Evolutionary conservation across 208 protist genomes (phyloP), one percentile per base, ranked within the genome.

Genomic region (Plasmodiophora brassicae): DNA sequence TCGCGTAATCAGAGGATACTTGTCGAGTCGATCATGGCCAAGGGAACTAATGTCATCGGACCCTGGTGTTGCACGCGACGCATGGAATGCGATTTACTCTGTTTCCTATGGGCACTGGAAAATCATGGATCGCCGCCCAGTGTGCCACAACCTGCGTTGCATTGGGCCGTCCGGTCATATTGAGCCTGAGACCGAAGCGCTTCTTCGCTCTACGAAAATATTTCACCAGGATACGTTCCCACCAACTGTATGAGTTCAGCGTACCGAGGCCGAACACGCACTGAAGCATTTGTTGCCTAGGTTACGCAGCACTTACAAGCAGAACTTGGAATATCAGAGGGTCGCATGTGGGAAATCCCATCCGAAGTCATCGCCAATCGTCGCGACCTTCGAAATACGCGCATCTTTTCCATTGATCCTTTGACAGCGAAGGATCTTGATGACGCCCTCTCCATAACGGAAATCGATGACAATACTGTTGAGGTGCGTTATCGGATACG

Each of bases 401-500:
- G 84, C 8, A 84, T 87, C 20, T 87, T 43, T 87, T 41, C 84
- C 71, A 88, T 88, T 38, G 86, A 88, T 50, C 86, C 86, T 20
- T 85, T 20, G 54, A 88, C 60, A 35, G 60, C 86, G 32, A 88
- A 87, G 39, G 86, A 88, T 54, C 43, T 87, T 22, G 86, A 88
- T 87, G 86, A 88, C 72, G 86, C 86, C 28, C 43, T 88, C 20
- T 43, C 46, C 28, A 88, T 88, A 22, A 88, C 60, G 14, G 20
- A 71, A 72, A 43, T 87, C 10, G 20, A 43, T 72, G 39, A 86
- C 83, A 28, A 43, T 38, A 20, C 10, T 25, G 83, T 85, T 87
- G 84, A 78, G 43, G 71, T 84, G 22, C 8, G 71, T 46, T 8
- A 20, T 28, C 28, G 71, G 14, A n/a, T n/a, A n/a, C n/a, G n/a